Evolutionary conservation across 352 stramenopile species (phyloP).

Genomic region (Globisporangium megalacanthum): DNA sequence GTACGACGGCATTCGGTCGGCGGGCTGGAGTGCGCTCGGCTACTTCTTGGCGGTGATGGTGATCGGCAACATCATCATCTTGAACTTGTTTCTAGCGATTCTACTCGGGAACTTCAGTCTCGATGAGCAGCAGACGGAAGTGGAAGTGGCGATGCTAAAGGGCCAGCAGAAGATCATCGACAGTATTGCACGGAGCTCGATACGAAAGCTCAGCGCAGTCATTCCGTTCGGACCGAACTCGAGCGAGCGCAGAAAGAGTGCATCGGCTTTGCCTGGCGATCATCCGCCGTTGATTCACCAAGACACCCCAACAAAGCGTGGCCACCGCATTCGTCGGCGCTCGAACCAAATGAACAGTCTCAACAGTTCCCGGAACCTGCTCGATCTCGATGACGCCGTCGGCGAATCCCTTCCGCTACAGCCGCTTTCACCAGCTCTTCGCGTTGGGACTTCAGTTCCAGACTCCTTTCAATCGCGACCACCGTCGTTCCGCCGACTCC

Average conservation of each 20-base stretch:
- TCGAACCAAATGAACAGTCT: constrained; percentile 3
- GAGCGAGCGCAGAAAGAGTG: not conserved
- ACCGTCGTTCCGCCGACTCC: not conserved
- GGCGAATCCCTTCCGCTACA: not conserved
- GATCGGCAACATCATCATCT: constrained; percentile 77
- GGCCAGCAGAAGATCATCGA: constrained; percentile 26
- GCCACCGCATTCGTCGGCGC: constrained; percentile 5
- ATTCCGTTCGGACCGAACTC: constrained; percentile 1
- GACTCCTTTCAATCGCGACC: not conserved
- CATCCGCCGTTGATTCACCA: constrained; percentile 2
- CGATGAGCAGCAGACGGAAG: constrained; percentile 26
- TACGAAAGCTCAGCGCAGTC: constrained; percentile 8
- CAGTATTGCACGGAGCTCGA: constrained; percentile 5
- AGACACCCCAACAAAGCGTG: constrained; percentile 4
- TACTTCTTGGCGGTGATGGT: constrained; percentile 74
- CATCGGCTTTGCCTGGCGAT: not conserved
- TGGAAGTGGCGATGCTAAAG: constrained; percentile 18
- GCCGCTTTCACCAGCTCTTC: not conserved
- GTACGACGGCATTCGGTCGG: constrained; percentile 65
- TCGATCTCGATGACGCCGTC: not conserved
- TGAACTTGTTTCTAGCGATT: constrained; percentile 90
- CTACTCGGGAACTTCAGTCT: constrained; percentile 76
- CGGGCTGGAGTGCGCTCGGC: constrained; percentile 23
- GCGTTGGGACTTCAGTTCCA: not conserved
- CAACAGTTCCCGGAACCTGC: constrained; percentile 2